These are phyloP conservation scores for Epichloe scottii DNA, from an alignment of 2,329 filamentous ascomycete genomes.

Conservation along the genomic window DNA sequence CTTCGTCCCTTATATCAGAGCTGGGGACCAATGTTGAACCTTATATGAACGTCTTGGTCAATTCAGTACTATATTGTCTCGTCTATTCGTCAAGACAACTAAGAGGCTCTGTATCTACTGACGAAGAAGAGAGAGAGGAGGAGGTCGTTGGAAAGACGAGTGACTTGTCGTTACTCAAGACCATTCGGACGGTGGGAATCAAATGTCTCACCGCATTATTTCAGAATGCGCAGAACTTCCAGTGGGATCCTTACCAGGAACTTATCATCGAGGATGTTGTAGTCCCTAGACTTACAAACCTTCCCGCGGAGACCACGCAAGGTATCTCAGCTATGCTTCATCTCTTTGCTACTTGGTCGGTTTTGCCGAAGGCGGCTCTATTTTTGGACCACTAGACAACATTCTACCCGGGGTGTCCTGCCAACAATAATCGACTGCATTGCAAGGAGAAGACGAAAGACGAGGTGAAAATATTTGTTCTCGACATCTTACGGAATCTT, in stretches of 20 bases:
- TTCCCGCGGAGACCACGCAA: constrained; percentile 78
- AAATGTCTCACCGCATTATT: constrained; percentile 76
- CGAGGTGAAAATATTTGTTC: constrained; percentile 71
- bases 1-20: constrained; percentile 74
- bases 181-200: constrained; percentile 58
- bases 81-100: constrained; percentile 55
- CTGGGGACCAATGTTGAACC: constrained; percentile 61
- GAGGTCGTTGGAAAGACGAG: constrained; percentile 31
- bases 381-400: constrained; percentile 41
- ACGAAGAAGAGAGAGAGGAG: constrained; percentile 23
- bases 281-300: constrained; percentile 61
- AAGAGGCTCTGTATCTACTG: constrained; percentile 22
- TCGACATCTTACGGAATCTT: constrained; percentile 62
- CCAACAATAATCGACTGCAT: constrained; percentile 61
- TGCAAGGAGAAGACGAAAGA: constrained; percentile 64
- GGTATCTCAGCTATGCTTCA: constrained; percentile 73
- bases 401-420: constrained; percentile 48
- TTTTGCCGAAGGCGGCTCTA: constrained; percentile 48
- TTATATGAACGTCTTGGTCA: constrained; percentile 56
- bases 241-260: constrained; percentile 61
- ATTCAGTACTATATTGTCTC: constrained; percentile 71
- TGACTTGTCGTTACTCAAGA: constrained; percentile 47
- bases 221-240: constrained; percentile 53
- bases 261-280: constrained; percentile 65
- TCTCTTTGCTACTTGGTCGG: constrained; percentile 71